A percentile compares a stretch with the other conserved stretches of the same genome.
phyloP scores from a whole-genome alignment of 441 rosid genomes.

The Macaranga tanarius region DNA sequence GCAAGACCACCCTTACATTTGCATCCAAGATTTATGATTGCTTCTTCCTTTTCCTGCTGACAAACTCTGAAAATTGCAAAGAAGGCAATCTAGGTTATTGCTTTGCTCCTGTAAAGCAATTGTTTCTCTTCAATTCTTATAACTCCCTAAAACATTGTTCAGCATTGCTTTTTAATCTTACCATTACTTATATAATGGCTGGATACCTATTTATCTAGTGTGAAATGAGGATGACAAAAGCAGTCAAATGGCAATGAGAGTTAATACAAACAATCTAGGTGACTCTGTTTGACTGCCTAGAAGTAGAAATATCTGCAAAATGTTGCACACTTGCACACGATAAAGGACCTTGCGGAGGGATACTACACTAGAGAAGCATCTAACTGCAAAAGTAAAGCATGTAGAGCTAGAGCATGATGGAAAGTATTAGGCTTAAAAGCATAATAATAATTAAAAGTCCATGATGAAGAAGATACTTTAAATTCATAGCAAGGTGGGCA shows the following conservation, averaged over 20 bases:
- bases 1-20: constrained; percentile 82
- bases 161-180: background rate
- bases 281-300: background rate
- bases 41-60: constrained; percentile 83
- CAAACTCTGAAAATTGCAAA: constrained; percentile 53
- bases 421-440: background rate
- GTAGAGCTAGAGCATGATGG: too few relatives aligned
- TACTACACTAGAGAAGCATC: background rate
- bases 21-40: constrained; percentile 80
- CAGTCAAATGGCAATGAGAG: background rate
- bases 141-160: background rate
- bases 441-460: background rate
- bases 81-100: constrained; percentile 5
- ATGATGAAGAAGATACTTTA: background rate
- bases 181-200: background rate
- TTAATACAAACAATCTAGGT: background rate
- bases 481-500: background rate
- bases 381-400: background rate
- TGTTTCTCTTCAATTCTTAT: background rate
- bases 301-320: background rate
- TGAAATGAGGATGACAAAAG: background rate
- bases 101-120: too few relatives aligned
- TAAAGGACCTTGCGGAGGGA: too few relatives aligned
- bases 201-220: background rate
- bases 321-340: too few relatives aligned